These are phyloP conservation scores for Eimeria praecox DNA, from an alignment of 169 alveolate genomes.

Conservation along the genomic window DNA sequence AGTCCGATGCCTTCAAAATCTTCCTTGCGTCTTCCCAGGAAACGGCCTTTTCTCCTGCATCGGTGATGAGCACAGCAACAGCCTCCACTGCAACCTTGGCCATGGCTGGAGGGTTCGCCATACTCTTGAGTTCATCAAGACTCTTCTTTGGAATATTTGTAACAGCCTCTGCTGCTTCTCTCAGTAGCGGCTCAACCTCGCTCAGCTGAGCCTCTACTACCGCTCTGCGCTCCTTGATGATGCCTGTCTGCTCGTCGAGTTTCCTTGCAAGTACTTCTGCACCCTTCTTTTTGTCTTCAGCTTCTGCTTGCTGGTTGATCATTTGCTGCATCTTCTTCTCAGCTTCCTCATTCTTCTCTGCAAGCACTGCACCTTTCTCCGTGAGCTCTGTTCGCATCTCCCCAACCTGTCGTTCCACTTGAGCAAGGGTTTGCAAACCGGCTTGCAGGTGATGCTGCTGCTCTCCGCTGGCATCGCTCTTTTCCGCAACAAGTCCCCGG, in stretches of 20 bases:
- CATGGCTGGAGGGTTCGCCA: constrained; percentile 97
- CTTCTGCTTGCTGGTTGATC: constrained; percentile 96
- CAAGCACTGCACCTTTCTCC: constrained; percentile 93
- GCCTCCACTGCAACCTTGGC: constrained; percentile 98
- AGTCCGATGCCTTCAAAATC: constrained; percentile 93
- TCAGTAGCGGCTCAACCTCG: constrained; percentile 97
- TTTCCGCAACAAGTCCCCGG: constrained; percentile 92
- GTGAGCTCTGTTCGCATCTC: constrained; percentile 94
- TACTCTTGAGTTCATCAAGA: constrained; percentile 92
- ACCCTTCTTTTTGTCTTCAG: constrained; percentile 95
- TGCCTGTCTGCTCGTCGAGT: constrained; percentile 94
- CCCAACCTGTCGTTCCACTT: constrained; percentile 96
- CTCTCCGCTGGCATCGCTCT: constrained; percentile 95
- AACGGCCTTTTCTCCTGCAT: constrained; percentile 90
- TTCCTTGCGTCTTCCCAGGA: constrained; percentile 97
- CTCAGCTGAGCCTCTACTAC: constrained; percentile 94
- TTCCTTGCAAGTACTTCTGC: constrained; percentile 93
- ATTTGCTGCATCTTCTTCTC: constrained; percentile 96
- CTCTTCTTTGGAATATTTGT: constrained; percentile 94
- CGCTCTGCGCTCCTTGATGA: constrained; percentile 92
- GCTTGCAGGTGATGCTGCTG: constrained; percentile 95
- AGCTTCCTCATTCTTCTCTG: constrained; percentile 97
- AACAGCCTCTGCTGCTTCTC: constrained; percentile 97
- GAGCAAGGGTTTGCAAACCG: constrained; percentile 97
- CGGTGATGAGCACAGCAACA: constrained; percentile 91